phyloP scores from a whole-genome alignment of 2,329 filamentous ascomycete species.

The Fusarium azukiicola region DNA sequence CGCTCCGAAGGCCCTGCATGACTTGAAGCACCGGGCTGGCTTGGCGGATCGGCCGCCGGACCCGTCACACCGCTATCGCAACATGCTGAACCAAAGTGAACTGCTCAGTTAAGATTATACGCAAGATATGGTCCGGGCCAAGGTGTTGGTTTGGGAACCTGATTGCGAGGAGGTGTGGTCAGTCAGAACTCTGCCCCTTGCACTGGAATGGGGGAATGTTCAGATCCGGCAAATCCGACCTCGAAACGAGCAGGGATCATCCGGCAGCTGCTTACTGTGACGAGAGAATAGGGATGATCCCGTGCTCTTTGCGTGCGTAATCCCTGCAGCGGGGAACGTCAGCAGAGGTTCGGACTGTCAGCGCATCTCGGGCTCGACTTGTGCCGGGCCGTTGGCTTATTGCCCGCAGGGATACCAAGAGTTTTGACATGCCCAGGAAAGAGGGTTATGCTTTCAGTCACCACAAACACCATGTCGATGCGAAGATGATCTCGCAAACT shows the following conservation, averaged over 20 bases:
- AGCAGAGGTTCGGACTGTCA: neutral
- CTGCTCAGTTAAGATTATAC: no score
- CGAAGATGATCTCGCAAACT: no score
- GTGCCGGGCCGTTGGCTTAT: neutral
- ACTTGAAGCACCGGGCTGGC: constrained; percentile 4
- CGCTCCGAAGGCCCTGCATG: neutral
- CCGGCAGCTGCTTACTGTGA: no score
- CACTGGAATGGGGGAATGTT: no score
- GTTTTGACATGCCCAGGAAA: neutral
- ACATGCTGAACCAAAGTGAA: neutral
- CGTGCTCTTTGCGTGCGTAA: neutral
- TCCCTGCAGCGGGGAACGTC: neutral
- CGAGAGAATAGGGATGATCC: no score
- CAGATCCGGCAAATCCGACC: no score
- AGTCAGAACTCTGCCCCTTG: no score
- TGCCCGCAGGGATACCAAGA: neutral
- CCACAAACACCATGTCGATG: no score
- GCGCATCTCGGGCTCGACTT: neutral
- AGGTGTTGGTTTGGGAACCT: no score
- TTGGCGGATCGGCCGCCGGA: neutral
- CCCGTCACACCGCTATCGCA: neutral
- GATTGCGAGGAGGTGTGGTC: neutral
- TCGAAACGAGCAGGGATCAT: no score
- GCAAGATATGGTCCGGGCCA: no score
- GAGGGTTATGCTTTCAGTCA: no score